Base-by-base conservation (phyloP, 345 rosid species). In the Arabis alpina region DNA sequence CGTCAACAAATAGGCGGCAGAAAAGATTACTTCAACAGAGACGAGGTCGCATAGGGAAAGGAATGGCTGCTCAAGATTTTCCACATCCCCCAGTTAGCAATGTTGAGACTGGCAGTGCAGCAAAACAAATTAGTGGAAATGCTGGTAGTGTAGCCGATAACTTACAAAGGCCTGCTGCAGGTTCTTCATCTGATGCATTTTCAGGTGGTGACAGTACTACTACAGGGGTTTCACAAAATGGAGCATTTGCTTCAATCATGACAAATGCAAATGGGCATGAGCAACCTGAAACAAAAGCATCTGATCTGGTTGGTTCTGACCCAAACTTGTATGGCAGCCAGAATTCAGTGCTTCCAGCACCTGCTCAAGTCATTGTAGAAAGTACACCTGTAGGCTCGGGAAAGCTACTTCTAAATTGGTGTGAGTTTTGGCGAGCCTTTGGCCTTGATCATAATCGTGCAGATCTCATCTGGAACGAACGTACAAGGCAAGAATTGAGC, bases 361-460 rank as follows among this genome's bases (percentile, higher is more conserved):
- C 99, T 75, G 99, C 99, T 45, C 99, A 91, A 80, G 99, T 94
- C 54, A 96, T 94, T 80, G 87, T 87, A 76, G 98, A 94, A 81
- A 86, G 78, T 61, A 87, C 89, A 11, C 93, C 98, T 37, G 96
- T 94, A 65, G 99, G 99, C 74, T 91, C 97, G 16, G 98, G 99
- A 47, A 86, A 92, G 75, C 81, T 94, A 56, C 93, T 91, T 61
- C 81, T 88, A 59, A 94, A 94, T 76, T 94, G 99, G 99, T 86
- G 91, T 57, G 96, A 94, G 76, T 92, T 94, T 74, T 94, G 99
- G 99, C 86, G 95, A 68, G 99, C 98, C 68, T 91, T 94, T 80
- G 86, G 97, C 79, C 98, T 91, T 69, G 99, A 94, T 65, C 97
- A 91, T 80, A 89, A 94, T 79, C 97, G 99, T 77, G 99, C 99